These are phyloP conservation scores for Geotrichum klebahnii DNA, from an alignment of 1,139 yeast species.

Conservation along the genomic window DNA sequence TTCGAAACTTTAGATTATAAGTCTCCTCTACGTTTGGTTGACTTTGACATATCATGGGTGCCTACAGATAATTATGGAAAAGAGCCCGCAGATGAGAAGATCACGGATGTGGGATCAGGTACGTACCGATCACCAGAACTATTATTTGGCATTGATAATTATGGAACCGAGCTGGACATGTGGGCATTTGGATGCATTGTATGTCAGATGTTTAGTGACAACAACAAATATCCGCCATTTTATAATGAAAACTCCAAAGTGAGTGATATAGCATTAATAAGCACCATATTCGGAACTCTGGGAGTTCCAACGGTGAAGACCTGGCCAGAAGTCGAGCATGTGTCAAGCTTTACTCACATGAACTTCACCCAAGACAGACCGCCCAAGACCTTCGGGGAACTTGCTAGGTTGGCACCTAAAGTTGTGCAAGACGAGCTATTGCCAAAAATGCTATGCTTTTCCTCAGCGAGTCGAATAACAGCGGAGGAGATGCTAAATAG, in stretches of 20 bases:
- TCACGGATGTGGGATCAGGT: slow-evolving; percentile 70
- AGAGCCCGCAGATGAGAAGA: slow-evolving; percentile 50
- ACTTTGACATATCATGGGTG: slow-evolving; percentile 72
- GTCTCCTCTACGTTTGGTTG: slow-evolving; percentile 45
- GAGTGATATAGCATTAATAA: slow-evolving; percentile 64
- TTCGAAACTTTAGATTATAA: slow-evolving; percentile 39
- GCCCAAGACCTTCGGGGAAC: slow-evolving; percentile 34
- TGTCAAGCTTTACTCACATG: slow-evolving; percentile 43
- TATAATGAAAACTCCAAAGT: slow-evolving; percentile 29
- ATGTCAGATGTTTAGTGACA: slow-evolving; percentile 46
- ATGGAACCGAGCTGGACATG: slow-evolving; percentile 62
- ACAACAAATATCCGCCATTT: slow-evolving; percentile 37
- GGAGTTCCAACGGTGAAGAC: slow-evolving; percentile 60
- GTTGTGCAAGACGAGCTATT: slow-evolving; percentile 31
- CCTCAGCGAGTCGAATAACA: slow-evolving; percentile 41
- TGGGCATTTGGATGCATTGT: slow-evolving; percentile 77
- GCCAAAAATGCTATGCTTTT: slow-evolving; percentile 42
- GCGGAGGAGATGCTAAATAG: slow-evolving; percentile 32
- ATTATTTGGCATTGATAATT: slow-evolving; percentile 62
- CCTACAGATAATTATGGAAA: slow-evolving; percentile 41
- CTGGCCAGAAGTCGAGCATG: slow-evolving; percentile 47
- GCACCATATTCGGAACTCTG: slow-evolving; percentile 56
- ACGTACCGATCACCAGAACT: slow-evolving; percentile 82
- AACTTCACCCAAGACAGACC: slow-evolving; percentile 38
- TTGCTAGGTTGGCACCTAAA: slow-evolving; percentile 42